A percentile compares a stretch with the other conserved stretches of the same genome.
phyloP scores from a whole-genome alignment of 768 basidiomycete species.

The Royoungia palumana region DNA sequence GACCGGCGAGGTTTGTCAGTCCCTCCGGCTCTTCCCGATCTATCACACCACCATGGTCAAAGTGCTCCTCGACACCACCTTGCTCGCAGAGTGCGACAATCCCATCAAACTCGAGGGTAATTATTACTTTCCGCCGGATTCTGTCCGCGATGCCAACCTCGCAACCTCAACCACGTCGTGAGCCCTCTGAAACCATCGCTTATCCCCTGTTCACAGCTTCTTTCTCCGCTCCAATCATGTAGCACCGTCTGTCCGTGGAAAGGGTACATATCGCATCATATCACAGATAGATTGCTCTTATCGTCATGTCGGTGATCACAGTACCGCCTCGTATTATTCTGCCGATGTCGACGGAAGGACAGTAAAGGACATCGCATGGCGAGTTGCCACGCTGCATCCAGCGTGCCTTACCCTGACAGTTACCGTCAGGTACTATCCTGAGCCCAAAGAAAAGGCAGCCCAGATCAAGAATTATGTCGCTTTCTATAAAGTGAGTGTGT shows the following conservation, averaged over 20 bases:
- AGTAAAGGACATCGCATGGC: slow-evolving; percentile 68
- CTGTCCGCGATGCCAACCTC: slow-evolving; percentile 46
- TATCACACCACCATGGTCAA: slow-evolving; percentile 37
- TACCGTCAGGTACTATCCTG: slow-evolving; percentile 59
- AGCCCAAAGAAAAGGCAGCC: slow-evolving; percentile 52
- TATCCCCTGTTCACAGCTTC: slow-evolving; percentile 2
- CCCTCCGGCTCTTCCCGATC: slow-evolving; percentile 20
- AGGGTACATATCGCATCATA: slow-evolving; percentile 41
- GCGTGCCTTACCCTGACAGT: not conserved
- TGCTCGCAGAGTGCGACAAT: slow-evolving; percentile 55
- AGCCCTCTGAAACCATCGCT: slow-evolving; percentile 16
- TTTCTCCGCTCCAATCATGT: not conserved
- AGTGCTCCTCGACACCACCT: slow-evolving; percentile 46
- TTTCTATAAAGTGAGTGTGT: slow-evolving; percentile 66
- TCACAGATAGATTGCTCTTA: not conserved
- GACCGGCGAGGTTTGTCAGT: not conserved
- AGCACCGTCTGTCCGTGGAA: slow-evolving; percentile 70
- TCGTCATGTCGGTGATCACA: slow-evolving; percentile 23
- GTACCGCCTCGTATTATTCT: slow-evolving; percentile 65
- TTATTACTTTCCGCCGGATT: slow-evolving; percentile 67
- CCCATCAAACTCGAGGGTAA: slow-evolving; percentile 64
- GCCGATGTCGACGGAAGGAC: slow-evolving; percentile 45
- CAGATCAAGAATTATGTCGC: slow-evolving; percentile 66
- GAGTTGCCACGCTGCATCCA: slow-evolving; percentile 15
- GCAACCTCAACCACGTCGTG: slow-evolving; percentile 52